Evolutionary conservation across 163 green algal genomes (phyloP), one percentile per base, ranked within the genome.

Genomic region (Prototheca stagnorum): DNA sequence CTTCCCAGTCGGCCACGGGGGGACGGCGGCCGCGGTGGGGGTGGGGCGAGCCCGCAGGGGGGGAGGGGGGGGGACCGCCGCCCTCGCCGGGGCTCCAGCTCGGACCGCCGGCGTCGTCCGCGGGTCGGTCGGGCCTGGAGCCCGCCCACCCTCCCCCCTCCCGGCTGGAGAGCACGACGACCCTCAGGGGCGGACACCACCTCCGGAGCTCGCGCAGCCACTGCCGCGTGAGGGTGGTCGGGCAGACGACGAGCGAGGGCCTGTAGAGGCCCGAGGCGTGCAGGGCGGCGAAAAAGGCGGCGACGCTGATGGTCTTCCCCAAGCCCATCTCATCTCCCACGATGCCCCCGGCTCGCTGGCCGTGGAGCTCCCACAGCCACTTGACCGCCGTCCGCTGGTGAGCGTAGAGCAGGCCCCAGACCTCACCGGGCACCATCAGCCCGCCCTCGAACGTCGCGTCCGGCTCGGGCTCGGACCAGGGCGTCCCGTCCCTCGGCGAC

Each of bases 281-380:
- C 44, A 95, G 69, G 19, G 73, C 85, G 2, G 59, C 74, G 20
- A 93, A 62, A 53, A 88, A 93, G 8, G 72, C 70, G 21, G 74
- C 75, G 31, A 89, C 17, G 73, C 85, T 66, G 11, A 53, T 34
- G 5, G 49, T 58, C 35, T 65, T 94, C 9, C 83, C 82, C 22
- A 93, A 64, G 1, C 84, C 83, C 83, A 91, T 91, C 50, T 92
- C 85, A 58, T 94, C 84, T 8, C 81, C 87, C 15, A 96, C 70
- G 54, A 95, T 94, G 52, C 86, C 88, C 4, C 84, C 84, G n/a
- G 75, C 74, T 0, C 77, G 49, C 70, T 95, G 85, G 14, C 67
- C 88, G 68, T 95, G 84, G 50, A 97, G 72, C 77, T 97, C 88
- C 88, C 88, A 96, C 52, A 97, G 57, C 88, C 88, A 98, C 64